phyloP scores from a whole-genome alignment of 352 stramenopile genomes.

The Elongisporangium prolatum region DNA sequence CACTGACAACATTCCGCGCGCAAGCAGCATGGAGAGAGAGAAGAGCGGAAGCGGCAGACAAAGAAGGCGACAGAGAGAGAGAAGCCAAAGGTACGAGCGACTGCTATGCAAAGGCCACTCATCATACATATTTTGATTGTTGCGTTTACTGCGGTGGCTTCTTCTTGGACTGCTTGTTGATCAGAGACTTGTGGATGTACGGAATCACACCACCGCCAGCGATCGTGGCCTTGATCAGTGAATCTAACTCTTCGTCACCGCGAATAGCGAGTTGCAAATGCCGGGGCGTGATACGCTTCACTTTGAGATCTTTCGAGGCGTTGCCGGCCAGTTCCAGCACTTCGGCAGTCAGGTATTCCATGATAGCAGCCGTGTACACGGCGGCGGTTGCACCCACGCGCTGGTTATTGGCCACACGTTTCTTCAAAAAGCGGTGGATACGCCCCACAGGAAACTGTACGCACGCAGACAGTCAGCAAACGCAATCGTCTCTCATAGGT shows the following conservation, averaged over 20 bases:
- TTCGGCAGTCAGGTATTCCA: conserved; percentile 99
- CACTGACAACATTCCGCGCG: neutral
- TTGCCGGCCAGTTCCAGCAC: conserved; percentile 99
- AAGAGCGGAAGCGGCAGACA: neutral
- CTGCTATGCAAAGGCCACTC: neutral
- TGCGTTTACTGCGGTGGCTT: conserved; percentile 61
- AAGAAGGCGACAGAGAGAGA: neutral
- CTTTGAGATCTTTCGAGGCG: conserved; percentile 96
- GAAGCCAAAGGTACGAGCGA: neutral
- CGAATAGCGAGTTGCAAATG: conserved; percentile 99
- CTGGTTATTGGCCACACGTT: conserved; percentile 97
- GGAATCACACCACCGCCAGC: conserved; percentile 99
- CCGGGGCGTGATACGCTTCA: conserved; percentile 98
- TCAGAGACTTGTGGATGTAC: conserved; percentile 99
- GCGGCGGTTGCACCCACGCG: conserved; percentile 98
- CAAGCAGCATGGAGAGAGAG: neutral
- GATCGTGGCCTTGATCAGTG: conserved; percentile 99
- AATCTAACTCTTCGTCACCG: conserved; percentile 99
- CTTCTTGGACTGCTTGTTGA: conserved; percentile 97
- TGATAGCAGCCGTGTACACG: conserved; percentile 99
- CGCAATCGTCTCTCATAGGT: neutral
- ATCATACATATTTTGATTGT: conserved; percentile 4
- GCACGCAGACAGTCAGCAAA: conserved; percentile 2
- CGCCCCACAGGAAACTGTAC: conserved; percentile 97
- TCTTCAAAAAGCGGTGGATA: conserved; percentile 99